These are phyloP conservation scores for Ophiostoma australiae DNA, from an alignment of 2,329 filamentous ascomycete genomes.

Conservation along the genomic window DNA sequence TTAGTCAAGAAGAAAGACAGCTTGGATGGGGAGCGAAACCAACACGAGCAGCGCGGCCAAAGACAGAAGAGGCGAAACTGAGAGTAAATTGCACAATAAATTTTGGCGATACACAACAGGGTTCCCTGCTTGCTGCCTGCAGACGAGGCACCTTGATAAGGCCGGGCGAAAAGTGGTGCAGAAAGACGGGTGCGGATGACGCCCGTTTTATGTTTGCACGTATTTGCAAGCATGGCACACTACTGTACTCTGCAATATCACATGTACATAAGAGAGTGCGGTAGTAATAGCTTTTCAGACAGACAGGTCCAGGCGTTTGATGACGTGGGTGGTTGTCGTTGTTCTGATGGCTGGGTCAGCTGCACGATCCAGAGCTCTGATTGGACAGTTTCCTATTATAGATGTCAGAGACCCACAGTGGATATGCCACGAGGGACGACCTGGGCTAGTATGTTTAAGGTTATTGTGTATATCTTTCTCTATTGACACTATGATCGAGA, in stretches of 20 bases:
- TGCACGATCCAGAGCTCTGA: conserved; percentile 1
- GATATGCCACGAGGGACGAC: background rate
- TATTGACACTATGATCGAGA: conserved; percentile 2
- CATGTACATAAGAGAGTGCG: background rate
- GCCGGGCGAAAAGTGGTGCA: background rate
- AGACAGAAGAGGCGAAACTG: background rate
- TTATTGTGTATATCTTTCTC: background rate
- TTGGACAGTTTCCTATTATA: conserved; percentile 5
- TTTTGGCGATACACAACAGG: background rate
- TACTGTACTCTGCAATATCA: background rate
- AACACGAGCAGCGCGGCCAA: background rate
- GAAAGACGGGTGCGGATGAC: background rate
- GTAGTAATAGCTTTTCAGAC: background rate
- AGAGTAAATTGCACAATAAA: background rate
- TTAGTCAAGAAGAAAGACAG: background rate
- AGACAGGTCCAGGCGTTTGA: conserved; percentile 5
- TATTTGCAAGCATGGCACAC: background rate
- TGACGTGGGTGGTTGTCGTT: conserved; percentile 17
- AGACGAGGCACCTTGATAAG: background rate
- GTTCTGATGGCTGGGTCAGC: background rate
- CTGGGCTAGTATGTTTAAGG: background rate
- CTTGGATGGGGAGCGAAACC: background rate
- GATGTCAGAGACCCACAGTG: background rate
- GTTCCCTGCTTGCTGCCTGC: background rate
- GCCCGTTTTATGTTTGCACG: background rate